These are phyloP conservation scores for Cicer cuneatum DNA, from an alignment of 306 rosid genomes.

Conservation along the genomic window DNA sequence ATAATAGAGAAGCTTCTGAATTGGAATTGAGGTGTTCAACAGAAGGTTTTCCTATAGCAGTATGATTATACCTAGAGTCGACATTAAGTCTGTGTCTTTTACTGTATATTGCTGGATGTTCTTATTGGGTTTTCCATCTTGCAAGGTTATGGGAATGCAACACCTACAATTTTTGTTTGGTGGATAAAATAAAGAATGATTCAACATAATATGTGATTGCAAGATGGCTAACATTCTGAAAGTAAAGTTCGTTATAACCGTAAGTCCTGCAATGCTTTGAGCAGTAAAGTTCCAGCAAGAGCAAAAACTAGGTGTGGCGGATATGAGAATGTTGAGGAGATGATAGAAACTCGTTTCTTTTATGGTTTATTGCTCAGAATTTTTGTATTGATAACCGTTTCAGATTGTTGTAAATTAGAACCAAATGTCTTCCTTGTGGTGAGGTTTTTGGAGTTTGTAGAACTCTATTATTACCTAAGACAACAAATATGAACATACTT, in stretches of 20 bases:
- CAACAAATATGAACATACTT: background rate
- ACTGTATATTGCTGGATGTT: background rate
- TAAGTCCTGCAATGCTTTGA: background rate
- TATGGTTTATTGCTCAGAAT: no score
- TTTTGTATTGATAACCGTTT: background rate
- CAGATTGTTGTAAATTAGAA: constrained; percentile 13
- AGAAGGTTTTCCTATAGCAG: background rate
- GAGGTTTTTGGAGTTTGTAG: background rate
- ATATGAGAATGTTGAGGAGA: background rate
- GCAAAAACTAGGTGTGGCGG: background rate
- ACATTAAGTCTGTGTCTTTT: background rate
- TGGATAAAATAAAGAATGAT: background rate
- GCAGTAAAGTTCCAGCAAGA: background rate
- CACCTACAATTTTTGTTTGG: background rate
- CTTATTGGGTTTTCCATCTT: constrained; percentile 20
- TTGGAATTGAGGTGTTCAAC: background rate
- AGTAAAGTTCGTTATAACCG: no score
- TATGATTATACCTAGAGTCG: constrained; percentile 2
- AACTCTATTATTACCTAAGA: background rate
- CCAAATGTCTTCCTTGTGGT: constrained; percentile 16
- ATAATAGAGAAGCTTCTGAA: constrained; percentile 7
- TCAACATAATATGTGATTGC: background rate
- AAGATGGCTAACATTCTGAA: constrained; percentile 10
- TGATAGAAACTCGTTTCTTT: no score
- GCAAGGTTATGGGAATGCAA: constrained; percentile 5